A percentile compares a stretch with the other conserved stretches of the same genome.
phyloP scores from a whole-genome alignment of 2,329 filamentous ascomycete species.

The Alternaria triticimaculans region DNA sequence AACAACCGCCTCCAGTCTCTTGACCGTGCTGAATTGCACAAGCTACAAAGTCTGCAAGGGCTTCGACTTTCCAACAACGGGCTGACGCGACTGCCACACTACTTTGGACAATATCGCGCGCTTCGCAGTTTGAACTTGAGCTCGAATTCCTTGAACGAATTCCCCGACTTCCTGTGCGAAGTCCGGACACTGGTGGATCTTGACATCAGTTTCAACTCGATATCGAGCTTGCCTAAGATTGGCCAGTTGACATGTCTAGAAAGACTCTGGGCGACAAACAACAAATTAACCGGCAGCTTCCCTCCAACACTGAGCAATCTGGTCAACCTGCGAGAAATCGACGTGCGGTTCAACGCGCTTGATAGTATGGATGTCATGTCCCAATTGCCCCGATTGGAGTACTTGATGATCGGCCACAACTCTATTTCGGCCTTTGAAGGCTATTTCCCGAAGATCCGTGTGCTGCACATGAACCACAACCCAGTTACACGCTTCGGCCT shows the following conservation, averaged over 20 bases:
- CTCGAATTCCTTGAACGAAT: constrained; percentile 86
- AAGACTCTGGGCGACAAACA: constrained; percentile 94
- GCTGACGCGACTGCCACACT: constrained; percentile 76
- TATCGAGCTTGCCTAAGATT: constrained; percentile 79
- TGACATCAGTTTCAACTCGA: constrained; percentile 95
- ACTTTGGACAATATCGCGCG: constrained; percentile 80
- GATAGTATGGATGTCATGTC: constrained; percentile 87
- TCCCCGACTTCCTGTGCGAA: constrained; percentile 84
- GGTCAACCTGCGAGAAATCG: constrained; percentile 82
- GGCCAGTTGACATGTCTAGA: constrained; percentile 81
- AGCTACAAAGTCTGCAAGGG: constrained; percentile 78
- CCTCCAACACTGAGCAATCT: constrained; percentile 76
- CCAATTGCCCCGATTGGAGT: constrained; percentile 83
- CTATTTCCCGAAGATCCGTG: constrained; percentile 82
- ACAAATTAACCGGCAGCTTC: constrained; percentile 78
- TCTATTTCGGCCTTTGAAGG: constrained; percentile 88
- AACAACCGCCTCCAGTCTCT: constrained; percentile 91
- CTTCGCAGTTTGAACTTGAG: constrained; percentile 88
- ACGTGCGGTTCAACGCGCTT: constrained; percentile 92
- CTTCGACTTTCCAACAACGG: constrained; percentile 95
- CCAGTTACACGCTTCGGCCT: constrained; percentile 94
- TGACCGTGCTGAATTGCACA: constrained; percentile 81
- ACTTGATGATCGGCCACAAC: constrained; percentile 90
- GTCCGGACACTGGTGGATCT: constrained; percentile 86
- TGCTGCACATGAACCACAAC: constrained; percentile 90